Conservation (phyloP, 805 yeast genomes). For the Ogataea dorogensis region DNA sequence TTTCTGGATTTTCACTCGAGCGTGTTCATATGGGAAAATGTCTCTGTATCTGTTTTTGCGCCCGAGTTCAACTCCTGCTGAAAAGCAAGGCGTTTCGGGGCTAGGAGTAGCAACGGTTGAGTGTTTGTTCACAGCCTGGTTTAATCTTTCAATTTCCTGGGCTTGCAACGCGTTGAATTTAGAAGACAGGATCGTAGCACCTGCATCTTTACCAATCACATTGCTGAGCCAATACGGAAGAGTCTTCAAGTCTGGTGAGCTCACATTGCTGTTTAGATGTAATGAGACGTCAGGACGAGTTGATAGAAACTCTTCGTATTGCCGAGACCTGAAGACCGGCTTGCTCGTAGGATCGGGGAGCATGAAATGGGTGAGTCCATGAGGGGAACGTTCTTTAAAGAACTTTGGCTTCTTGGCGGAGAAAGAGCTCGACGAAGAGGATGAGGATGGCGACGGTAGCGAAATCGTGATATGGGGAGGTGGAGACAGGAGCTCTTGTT, state of each 20-base stretch:
- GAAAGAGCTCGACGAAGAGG: slow-evolving; percentile 18
- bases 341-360: slow-evolving; percentile 44
- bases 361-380: slow-evolving; percentile 50
- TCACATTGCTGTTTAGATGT: slow-evolving; percentile 24
- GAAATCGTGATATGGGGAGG: slow-evolving; percentile 20
- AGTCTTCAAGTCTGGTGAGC: slow-evolving; percentile 20
- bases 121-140: slow-evolving; percentile 38
- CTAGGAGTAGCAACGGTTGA: slow-evolving; percentile 18
- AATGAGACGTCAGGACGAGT: slow-evolving; percentile 28
- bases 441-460: slow-evolving; percentile 23
- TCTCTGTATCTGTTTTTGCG: slow-evolving; percentile 84
- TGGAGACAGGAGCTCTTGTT: slow-evolving; percentile 13
- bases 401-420: slow-evolving; percentile 10
- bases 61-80: slow-evolving; percentile 80
- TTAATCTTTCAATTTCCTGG: slow-evolving; percentile 66
- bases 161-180: slow-evolving; percentile 67
- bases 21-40: slow-evolving; percentile 82
- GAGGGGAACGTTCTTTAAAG: slow-evolving; percentile 27
- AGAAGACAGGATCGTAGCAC: slow-evolving; percentile 42
- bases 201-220: slow-evolving; percentile 36
- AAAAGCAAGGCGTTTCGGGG: slow-evolving; percentile 44
- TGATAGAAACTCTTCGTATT: slow-evolving; percentile 51
- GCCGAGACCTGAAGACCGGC: slow-evolving; percentile 47
- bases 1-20: slow-evolving; percentile 63
- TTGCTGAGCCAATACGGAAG: slow-evolving; percentile 57